Percentiles rank a stretch among this genome's conserved stretches.
Evolutionary conservation across 495 filamentous ascomycete species (phyloP).

Genomic region (Durotheca rogersii): DNA sequence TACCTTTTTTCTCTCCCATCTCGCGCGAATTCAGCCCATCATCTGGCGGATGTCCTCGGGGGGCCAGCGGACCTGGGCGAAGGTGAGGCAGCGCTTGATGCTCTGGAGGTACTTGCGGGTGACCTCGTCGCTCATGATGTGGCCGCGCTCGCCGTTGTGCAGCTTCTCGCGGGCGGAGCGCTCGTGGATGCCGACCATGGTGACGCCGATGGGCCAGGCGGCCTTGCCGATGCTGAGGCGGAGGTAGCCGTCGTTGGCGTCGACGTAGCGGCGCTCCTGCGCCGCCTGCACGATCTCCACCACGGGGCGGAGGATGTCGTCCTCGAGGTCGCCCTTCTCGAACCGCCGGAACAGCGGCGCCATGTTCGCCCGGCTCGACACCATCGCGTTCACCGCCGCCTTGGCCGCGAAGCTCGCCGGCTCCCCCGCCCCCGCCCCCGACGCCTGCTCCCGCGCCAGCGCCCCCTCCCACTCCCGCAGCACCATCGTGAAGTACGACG

Average conservation of each 20-base stretch:
- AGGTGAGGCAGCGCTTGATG: constrained; percentile 95
- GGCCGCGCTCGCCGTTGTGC: constrained; percentile 85
- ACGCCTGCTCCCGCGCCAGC: constrained; percentile 61
- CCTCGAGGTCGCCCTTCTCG: constrained; percentile 74
- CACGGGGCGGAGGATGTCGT: constrained; percentile 75
- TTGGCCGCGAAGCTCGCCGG: constrained; percentile 73
- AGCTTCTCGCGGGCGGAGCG: constrained; percentile 91
- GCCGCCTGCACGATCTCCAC: constrained; percentile 92
- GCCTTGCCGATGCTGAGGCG: constrained; percentile 95
- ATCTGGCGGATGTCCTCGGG: constrained; percentile 89
- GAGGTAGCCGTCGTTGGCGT: constrained; percentile 94
- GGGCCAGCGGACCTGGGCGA: constrained; percentile 95
- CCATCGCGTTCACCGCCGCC: constrained; percentile 74
- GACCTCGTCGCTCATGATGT: constrained; percentile 95
- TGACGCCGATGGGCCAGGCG: constrained; percentile 98
- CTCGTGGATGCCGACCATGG: constrained; percentile 99
- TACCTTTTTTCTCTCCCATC: too few relatives aligned
- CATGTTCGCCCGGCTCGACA: constrained; percentile 81
- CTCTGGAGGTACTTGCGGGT: constrained; percentile 96
- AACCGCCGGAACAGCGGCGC: constrained; percentile 87
- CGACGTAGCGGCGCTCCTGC: constrained; percentile 87
- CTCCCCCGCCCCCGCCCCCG: constrained; percentile 35
- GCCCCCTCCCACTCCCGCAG: constrained; percentile 83
- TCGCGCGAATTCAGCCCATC: too few relatives aligned
- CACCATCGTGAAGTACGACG: constrained; percentile 91